Conservation (phyloP, 257 asterid species). For the Solanum virginianum region DNA sequence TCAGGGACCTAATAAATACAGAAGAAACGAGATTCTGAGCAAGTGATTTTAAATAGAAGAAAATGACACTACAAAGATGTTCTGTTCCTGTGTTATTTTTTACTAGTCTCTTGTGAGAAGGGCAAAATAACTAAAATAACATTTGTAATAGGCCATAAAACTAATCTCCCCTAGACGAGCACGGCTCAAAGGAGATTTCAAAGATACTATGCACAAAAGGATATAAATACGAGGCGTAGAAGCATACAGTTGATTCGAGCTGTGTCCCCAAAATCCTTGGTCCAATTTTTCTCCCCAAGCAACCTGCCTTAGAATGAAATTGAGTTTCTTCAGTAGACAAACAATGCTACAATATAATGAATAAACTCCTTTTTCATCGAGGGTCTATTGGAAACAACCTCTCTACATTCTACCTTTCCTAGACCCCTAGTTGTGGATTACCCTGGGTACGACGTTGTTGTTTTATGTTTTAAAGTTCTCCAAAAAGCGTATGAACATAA, state of each 20-base stretch:
- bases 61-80: neutral
- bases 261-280: slow-evolving; percentile 60
- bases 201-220: neutral
- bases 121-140: neutral
- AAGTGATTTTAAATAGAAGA: neutral
- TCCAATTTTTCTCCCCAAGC: slow-evolving; percentile 52
- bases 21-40: neutral
- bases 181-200: neutral
- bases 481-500: neutral
- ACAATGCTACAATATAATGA: neutral
- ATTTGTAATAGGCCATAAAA: neutral
- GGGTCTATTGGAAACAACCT: too few species aligned
- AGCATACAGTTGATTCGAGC: slow-evolving; percentile 39
- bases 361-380: neutral
- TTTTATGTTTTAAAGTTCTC: neutral
- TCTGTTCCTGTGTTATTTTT: neutral
- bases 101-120: neutral
- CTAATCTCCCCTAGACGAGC: neutral
- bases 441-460: too few species aligned
- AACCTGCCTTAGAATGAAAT: slow-evolving; percentile 27
- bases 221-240: neutral
- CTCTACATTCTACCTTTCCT: too few species aligned
- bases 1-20: slow-evolving; percentile 58
- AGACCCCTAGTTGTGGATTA: too few species aligned
- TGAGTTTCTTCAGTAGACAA: neutral